Evolutionary conservation across 345 rosid species (phyloP).

Genomic region (Sonneratia caseolaris): DNA sequence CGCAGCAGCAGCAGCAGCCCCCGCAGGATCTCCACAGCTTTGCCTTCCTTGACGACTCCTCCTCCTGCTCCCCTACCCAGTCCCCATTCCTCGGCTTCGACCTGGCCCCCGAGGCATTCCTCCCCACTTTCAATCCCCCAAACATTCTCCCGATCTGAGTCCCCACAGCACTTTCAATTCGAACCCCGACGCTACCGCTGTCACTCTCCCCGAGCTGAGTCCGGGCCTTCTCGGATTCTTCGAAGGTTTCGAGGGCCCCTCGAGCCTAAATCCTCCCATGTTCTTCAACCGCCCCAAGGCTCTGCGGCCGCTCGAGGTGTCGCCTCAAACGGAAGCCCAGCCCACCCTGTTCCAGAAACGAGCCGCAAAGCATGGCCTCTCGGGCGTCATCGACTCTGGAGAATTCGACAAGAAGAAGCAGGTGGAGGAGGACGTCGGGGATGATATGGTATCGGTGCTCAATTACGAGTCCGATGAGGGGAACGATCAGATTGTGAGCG

Average conservation of each 20-base stretch:
- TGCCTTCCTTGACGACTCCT: conserved; percentile 40
- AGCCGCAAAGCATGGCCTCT: conserved; percentile 31
- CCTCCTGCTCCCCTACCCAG: conserved; percentile 4
- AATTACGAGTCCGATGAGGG: conserved; percentile 77
- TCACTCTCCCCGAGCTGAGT: background rate
- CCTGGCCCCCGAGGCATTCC: conserved; percentile 9
- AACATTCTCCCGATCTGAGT: conserved; percentile 38
- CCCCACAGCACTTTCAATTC: too few relatives aligned
- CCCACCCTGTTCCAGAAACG: conserved; percentile 80
- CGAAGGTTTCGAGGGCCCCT: conserved; percentile 45
- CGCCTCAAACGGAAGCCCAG: conserved; percentile 46
- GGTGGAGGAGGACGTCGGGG: conserved; percentile 32
- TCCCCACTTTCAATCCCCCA: conserved; percentile 26
- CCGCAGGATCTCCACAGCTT: conserved; percentile 22
- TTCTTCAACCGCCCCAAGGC: conserved; percentile 11
- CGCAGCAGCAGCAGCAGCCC: conserved; percentile 31
- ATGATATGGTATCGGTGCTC: conserved; percentile 50
- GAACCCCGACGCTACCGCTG: background rate
- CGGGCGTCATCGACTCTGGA: conserved; percentile 28
- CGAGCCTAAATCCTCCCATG: conserved; percentile 1
- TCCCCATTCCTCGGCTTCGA: conserved; percentile 8
- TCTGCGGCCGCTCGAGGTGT: conserved; percentile 43
- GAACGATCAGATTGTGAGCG: conserved; percentile 4
- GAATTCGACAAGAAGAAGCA: conserved; percentile 22
- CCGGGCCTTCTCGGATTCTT: conserved; percentile 22